Percentiles rank a stretch among this genome's conserved stretches.
phyloP scores from a whole-genome alignment of 225 moss, liverwort and hornwort genomes.

The Ulota crispa region DNA sequence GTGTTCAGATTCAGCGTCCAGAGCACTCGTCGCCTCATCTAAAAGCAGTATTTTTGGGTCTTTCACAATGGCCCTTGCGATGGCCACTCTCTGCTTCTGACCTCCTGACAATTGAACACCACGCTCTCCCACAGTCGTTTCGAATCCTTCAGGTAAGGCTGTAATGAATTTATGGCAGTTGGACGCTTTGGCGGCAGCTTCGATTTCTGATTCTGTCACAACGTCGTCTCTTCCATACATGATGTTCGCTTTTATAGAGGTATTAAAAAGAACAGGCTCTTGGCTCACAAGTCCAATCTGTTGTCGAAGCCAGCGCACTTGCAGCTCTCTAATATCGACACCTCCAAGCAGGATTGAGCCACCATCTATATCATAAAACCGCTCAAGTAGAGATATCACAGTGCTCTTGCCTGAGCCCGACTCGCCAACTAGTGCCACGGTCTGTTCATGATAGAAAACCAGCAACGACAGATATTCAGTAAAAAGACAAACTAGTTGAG shows the following conservation, averaged over 20 bases:
- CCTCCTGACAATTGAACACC: constrained; percentile 80
- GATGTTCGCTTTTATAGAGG: constrained; percentile 71
- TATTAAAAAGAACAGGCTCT: constrained; percentile 79
- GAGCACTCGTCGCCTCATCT: constrained; percentile 81
- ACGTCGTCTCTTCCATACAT: constrained; percentile 66
- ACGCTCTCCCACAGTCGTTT: constrained; percentile 77
- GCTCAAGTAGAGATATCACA: constrained; percentile 57
- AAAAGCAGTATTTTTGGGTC: constrained; percentile 68
- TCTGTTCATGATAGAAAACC: constrained; percentile 27
- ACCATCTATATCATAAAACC: constrained; percentile 59
- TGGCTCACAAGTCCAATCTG: constrained; percentile 85
- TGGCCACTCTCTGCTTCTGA: constrained; percentile 84
- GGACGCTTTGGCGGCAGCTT: constrained; percentile 67
- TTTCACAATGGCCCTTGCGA: constrained; percentile 78
- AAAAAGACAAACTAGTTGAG: neutral
- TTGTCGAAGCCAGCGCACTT: constrained; percentile 77
- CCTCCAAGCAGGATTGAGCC: constrained; percentile 57
- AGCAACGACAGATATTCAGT: constrained; percentile 5
- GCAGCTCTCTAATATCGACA: constrained; percentile 52
- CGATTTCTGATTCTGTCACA: constrained; percentile 51
- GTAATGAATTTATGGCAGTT: constrained; percentile 73
- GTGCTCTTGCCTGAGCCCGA: constrained; percentile 63
- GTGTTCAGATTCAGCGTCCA: constrained; percentile 86
- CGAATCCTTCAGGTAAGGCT: constrained; percentile 63
- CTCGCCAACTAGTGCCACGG: constrained; percentile 61